Conservation (phyloP, 208 protist genomes). For the Trichomonas vaginalis region DNA sequence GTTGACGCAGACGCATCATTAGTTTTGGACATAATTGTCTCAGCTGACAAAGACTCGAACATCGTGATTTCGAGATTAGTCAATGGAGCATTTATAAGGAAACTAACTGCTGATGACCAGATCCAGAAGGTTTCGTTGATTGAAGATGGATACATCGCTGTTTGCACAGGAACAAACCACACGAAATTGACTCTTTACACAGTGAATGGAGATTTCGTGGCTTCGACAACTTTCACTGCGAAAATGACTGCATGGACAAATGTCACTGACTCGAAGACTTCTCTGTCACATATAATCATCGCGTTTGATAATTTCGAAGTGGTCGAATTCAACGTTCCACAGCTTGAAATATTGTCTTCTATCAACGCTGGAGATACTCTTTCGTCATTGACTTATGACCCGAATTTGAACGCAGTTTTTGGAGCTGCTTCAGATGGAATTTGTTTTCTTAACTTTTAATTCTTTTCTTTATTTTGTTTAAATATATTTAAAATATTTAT, state of each 20-base stretch:
- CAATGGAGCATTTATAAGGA: not conserved
- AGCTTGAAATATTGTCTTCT: not conserved
- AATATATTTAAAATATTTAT: too few relatives aligned
- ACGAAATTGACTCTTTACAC: not conserved
- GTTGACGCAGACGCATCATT: not conserved
- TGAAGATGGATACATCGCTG: not conserved
- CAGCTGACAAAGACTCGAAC: not conserved
- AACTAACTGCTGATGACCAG: not conserved
- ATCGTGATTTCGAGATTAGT: not conserved
- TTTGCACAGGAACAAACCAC: not conserved
- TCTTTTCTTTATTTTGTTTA: not conserved
- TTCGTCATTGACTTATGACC: not conserved
- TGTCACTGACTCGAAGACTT: not conserved
- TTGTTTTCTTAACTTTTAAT: not conserved
- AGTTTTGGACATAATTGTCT: not conserved
- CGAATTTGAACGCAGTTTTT: not conserved
- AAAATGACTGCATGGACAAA: not conserved
- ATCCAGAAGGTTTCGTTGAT: not conserved
- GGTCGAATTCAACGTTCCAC: not conserved
- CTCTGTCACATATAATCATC: not conserved
- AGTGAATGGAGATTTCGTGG: not conserved
- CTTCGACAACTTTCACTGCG: not conserved
- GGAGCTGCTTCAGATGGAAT: not conserved
- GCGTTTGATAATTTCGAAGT: not conserved
- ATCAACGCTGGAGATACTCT: not conserved